phyloP scores from a whole-genome alignment of 768 basidiomycete species.

The Tephrocybe sp. region DNA sequence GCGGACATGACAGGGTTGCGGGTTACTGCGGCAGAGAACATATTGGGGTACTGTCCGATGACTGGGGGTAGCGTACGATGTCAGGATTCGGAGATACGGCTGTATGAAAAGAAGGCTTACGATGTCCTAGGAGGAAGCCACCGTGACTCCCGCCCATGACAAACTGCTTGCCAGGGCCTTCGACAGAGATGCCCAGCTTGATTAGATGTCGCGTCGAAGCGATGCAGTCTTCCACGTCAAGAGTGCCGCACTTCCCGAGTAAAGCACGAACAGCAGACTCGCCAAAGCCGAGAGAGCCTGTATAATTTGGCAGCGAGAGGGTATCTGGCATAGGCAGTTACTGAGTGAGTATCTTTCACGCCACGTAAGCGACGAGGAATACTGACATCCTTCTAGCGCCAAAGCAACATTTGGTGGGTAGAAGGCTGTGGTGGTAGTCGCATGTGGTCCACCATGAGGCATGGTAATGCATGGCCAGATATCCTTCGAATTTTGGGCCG shows the following conservation, averaged over 20 bases:
- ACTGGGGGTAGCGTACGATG: constrained; percentile 45
- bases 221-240: constrained; percentile 69
- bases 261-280: constrained; percentile 56
- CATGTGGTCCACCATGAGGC: constrained; percentile 69
- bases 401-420: constrained; percentile 40
- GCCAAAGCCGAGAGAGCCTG: constrained; percentile 67
- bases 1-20: constrained; percentile 71
- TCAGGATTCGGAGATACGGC: no score
- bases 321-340: constrained; percentile 42
- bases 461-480: constrained; percentile 48
- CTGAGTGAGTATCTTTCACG: not conserved
- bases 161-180: constrained; percentile 51
- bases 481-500: constrained; percentile 7
- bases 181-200: constrained; percentile 44
- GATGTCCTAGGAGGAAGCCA: constrained; percentile 60
- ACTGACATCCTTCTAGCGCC: constrained; percentile 64
- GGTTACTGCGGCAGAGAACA: constrained; percentile 62
- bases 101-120: constrained; percentile 40
- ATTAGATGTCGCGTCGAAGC: constrained; percentile 53
- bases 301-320: constrained; percentile 64
- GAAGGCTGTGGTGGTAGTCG: constrained; percentile 46
- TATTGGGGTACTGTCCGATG: constrained; percentile 58
- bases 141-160: constrained; percentile 71
- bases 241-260: constrained; percentile 57
- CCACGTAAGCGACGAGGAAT: not conserved